Base-by-base conservation (phyloP, 352 stramenopile species). In the Phytophthora tubulina region DNA sequence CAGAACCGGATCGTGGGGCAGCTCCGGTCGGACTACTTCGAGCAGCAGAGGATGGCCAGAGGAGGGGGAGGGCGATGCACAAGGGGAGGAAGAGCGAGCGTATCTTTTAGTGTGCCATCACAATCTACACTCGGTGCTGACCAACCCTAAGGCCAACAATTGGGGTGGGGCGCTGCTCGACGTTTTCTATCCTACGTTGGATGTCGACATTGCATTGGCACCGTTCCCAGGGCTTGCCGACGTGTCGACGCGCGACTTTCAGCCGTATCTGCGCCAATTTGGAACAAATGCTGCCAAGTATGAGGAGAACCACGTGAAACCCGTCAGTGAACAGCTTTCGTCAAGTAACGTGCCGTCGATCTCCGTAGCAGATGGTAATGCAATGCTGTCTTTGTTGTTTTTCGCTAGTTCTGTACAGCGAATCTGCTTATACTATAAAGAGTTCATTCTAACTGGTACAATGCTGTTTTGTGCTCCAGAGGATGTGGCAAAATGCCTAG, bases 91-190 rank as follows among this genome's bases (percentile, higher is more conserved):
- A 54, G 85, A 91, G 30, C 80, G 78, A 48, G 84, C 86, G 38
- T 91, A 91, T 63, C 57, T 94, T 11, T 75, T 78, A 9, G 80
- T 93, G 60, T 89, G 68, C 36, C 84, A 94, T 38, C 88, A 96
- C 70, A 96, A 96, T 58, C 64, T 96, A 31, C 86, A 96, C 75
- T 95, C 89, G 33, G 89, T 96, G 55, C 75, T 96, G 38, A 91
- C 84, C 0, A 94, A 94, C 50, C 89, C 89, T 5, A 91, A 93
- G 59, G 86, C 81, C 6, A 86, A 61, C 48, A 81, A 86, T 70
- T 96, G 89, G 89, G 73, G 85, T 51, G 82, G 80, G 39, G 78
- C 84, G 27, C 54, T 95, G 46, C 75, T 96, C 6, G 89, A 96
- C 49, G 86, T 79, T 51, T 81, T 96, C 27, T 93, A 91, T 45